Evolutionary conservation across 176 grass and related monocot species (phyloP).

Genomic region (Zea luxurians): DNA sequence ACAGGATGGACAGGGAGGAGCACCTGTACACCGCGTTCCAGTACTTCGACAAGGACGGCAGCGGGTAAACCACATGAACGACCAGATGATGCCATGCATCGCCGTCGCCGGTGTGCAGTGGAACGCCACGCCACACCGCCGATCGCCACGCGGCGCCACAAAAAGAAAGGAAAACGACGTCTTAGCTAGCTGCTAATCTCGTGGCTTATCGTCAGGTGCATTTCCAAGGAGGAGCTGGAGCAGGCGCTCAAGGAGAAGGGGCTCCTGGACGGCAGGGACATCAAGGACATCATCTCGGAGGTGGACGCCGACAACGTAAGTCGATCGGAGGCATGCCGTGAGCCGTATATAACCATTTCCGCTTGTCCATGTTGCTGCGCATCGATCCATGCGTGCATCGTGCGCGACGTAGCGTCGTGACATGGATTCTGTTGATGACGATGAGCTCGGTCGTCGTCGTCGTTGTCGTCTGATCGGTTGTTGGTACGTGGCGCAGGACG

Average conservation of each 20-base stretch:
- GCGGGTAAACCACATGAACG: slow-evolving; percentile 31
- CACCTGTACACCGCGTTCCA: slow-evolving; percentile 85
- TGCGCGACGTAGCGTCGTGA: too few relatives aligned
- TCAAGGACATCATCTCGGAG: slow-evolving; percentile 79
- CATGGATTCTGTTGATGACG: too few relatives aligned
- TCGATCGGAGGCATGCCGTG: not conserved
- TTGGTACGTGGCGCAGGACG: slow-evolving; percentile 48
- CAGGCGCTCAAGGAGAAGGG: slow-evolving; percentile 83
- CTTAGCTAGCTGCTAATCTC: not conserved
- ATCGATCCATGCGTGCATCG: too few relatives aligned
- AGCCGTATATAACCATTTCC: too few relatives aligned
- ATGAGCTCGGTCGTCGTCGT: too few relatives aligned
- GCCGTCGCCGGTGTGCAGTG: not conserved
- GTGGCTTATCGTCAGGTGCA: slow-evolving; percentile 41
- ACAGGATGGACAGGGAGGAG: slow-evolving; percentile 81
- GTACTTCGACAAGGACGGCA: slow-evolving; percentile 89
- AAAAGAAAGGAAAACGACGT: not conserved
- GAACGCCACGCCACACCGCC: not conserved
- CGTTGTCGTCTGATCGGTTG: not conserved
- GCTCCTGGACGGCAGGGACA: slow-evolving; percentile 68
- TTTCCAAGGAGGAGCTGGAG: slow-evolving; percentile 87
- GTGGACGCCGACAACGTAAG: slow-evolving; percentile 87
- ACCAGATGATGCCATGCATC: not conserved
- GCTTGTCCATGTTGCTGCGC: too few relatives aligned
- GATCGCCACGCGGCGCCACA: too few relatives aligned